Conservation (phyloP, 202 grass and related monocot species). For the Carex arenaria region DNA sequence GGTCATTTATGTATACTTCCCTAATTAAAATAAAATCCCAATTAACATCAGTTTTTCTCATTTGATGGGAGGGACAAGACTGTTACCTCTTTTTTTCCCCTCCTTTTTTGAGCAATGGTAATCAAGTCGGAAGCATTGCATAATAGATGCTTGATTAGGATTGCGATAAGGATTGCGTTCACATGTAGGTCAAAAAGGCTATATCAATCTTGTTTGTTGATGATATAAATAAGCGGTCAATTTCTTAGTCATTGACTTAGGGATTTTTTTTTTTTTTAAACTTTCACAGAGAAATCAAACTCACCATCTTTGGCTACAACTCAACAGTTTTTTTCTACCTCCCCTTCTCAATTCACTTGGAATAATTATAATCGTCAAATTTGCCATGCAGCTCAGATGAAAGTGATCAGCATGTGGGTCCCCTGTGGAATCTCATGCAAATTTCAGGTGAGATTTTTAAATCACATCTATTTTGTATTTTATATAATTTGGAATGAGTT, state of each 20-base stretch:
- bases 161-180: conserved; percentile 4
- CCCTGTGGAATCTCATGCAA: not conserved
- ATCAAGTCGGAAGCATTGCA: conserved; percentile 7
- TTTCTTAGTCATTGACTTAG: not conserved
- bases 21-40: not conserved
- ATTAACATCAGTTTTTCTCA: not conserved
- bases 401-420: not conserved
- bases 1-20: not conserved
- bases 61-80: not conserved
- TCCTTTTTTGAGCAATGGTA: no score
- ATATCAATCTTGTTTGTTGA: not conserved
- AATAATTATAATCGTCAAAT: not conserved
- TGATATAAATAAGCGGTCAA: not conserved
- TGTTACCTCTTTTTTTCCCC: not conserved
- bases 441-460: not conserved
- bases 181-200: conserved; percentile 2
- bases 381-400: not conserved
- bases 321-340: no score
- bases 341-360: no score
- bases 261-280: no score
- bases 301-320: no score
- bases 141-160: conserved; percentile 8
- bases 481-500: no score
- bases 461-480: no score
- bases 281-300: no score